Percentiles rank a stretch among this genome's conserved stretches.
Conservation (phyloP, 78 protist genomes). For the Trichosphaerium sp. region DNA sequence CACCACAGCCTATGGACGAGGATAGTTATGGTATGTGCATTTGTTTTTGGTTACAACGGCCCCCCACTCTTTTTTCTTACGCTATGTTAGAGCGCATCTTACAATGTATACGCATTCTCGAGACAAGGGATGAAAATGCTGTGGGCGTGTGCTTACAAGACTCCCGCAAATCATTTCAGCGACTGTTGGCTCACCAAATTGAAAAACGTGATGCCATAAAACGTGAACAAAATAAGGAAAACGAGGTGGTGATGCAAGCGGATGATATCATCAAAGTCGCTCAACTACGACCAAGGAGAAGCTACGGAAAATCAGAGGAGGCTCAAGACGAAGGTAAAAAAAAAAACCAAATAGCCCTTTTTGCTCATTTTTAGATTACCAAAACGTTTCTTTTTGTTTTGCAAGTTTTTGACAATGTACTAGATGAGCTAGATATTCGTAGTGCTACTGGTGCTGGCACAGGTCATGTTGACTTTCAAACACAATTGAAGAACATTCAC, state of each 20-base stretch:
- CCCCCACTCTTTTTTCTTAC: no score
- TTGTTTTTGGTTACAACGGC: no score
- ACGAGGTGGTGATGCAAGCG: conserved; percentile 28
- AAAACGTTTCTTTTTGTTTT: conserved; percentile 21
- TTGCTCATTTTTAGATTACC: not conserved
- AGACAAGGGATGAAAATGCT: no score
- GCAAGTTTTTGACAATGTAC: no score
- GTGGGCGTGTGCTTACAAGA: no score
- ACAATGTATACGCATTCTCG: no score
- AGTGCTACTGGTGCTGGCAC: conserved; percentile 1
- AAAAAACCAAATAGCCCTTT: not conserved
- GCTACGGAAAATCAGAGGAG: conserved; percentile 31
- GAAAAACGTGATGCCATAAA: no score
- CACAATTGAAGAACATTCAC: conserved; percentile 38
- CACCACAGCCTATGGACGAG: no score
- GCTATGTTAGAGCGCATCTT: no score
- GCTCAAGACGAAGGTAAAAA: conserved; percentile 8
- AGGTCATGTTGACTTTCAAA: not conserved
- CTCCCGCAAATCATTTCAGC: no score
- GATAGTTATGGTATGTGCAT: no score
- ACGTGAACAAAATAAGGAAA: not conserved
- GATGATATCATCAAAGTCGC: conserved; percentile 55
- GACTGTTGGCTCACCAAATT: no score
- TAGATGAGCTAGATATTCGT: not conserved
- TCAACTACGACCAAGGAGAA: conserved; percentile 38